Base-by-base conservation (phyloP, 106 monocot species). In the Dendrobium nobile region DNA sequence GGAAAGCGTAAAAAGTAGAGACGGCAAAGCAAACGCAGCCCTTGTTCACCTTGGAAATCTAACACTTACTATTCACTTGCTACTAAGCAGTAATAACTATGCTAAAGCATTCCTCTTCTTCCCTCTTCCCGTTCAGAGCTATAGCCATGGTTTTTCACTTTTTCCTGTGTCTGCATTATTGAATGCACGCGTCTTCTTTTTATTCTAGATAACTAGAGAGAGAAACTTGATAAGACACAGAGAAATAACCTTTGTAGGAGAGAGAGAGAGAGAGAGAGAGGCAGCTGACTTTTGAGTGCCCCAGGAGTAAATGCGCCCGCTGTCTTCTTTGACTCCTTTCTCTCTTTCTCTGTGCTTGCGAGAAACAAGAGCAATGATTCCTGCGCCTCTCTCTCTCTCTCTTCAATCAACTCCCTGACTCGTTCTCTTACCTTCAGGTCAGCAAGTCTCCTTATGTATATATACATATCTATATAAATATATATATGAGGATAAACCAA, bases 291-390 rank as follows among this genome's bases (percentile, higher is more conserved):
- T 70, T 70, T 70, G 28, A 15, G 70, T 37, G 31, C 70, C 33
- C 74, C 43, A 20, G 18, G 31, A 78, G 59, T 78, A 78, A 78
- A 78, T 61, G 78, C 78, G 61, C 58, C 54, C 2, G 78, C 78
- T 78, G 78, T 24, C 78, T 37, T 61, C 59, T 19, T 78, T 41
- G 56, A 37, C 24, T 45, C 47, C 59, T 59, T 7, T 27, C 40
- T 61, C 59, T 78, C 78, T 78, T 44, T 54, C 31, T 54, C 31
- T 31, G 11, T 55, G 64, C 64, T 65, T 22, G 64, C 4, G 20
- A 64, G 22, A 22, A 2, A 22, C n/a, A 1, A 24, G 10, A 37
- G 37, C 37, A 37, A 37, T 37, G 37, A 37, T 37, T 37, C 37
- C 51, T 24, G 64, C n/a, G 64, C 64, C 9, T 4, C 64, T 26